Conservation (phyloP, 2,329 filamentous ascomycete genomes). For the Madurella fahalii region DNA sequence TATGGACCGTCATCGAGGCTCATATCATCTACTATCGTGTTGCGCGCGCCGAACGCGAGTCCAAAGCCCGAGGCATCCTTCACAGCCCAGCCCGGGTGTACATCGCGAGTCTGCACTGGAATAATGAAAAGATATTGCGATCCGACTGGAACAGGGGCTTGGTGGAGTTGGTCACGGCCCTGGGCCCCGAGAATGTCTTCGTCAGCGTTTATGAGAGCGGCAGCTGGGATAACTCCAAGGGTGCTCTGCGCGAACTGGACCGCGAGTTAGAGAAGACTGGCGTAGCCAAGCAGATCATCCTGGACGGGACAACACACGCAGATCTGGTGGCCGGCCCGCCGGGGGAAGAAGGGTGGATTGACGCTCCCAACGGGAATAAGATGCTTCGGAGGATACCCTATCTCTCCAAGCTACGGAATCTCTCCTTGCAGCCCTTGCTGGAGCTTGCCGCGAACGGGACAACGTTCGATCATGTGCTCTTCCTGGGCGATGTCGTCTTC, state of each 20-base stretch:
- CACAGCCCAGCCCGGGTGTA: constrained; percentile 42
- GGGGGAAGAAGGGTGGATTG: constrained; percentile 54
- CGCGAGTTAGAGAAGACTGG: constrained; percentile 45
- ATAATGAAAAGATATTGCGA: constrained; percentile 57
- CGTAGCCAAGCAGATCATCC: constrained; percentile 50
- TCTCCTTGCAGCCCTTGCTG: constrained; percentile 55
- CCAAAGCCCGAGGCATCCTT: constrained; percentile 5
- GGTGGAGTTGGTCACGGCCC: constrained; percentile 48
- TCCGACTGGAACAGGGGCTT: constrained; percentile 58
- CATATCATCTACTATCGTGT: constrained; percentile 24
- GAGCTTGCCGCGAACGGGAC: constrained; percentile 46
- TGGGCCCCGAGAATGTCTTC: constrained; percentile 61
- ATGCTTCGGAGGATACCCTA: constrained; percentile 65
- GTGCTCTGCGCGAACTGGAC: constrained; percentile 55
- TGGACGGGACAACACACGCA: constrained; percentile 51
- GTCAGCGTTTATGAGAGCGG: constrained; percentile 65
- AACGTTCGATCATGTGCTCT: constrained; percentile 53
- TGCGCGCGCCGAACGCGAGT: constrained; percentile 19
- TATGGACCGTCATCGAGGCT: constrained; percentile 25
- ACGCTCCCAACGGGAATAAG: constrained; percentile 45
- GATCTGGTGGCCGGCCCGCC: constrained; percentile 44
- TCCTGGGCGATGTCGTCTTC: constrained; percentile 60
- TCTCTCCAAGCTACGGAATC: constrained; percentile 60
- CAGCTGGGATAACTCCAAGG: constrained; percentile 64
- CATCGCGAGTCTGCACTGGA: constrained; percentile 66